Conservation (phyloP, 1,284 basidiomycete species). For the Exsudoporus floridanus region DNA sequence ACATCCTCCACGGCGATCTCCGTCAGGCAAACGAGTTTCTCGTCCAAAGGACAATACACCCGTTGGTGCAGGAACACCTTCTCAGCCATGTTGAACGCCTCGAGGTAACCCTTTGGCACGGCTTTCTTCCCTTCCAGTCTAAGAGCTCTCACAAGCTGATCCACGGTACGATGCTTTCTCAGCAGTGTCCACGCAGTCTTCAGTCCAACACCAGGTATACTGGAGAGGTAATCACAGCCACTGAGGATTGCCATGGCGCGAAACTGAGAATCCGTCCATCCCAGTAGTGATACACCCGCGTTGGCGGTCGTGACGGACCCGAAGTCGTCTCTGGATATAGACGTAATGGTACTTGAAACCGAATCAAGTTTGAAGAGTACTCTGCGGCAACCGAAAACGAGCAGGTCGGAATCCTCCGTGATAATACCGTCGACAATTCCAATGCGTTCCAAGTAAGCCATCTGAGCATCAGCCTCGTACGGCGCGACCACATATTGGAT, state of each 20-base stretch:
- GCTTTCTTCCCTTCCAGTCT: slow-evolving; percentile 83
- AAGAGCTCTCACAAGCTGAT: slow-evolving; percentile 81
- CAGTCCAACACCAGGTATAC: slow-evolving; percentile 89
- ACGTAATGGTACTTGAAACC: slow-evolving; percentile 71
- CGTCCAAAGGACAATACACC: slow-evolving; percentile 78
- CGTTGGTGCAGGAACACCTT: slow-evolving; percentile 93
- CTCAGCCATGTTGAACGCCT: slow-evolving; percentile 78
- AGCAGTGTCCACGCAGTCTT: slow-evolving; percentile 91
- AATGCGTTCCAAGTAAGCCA: slow-evolving; percentile 85
- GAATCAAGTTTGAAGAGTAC: slow-evolving; percentile 87
- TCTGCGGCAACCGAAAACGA: slow-evolving; percentile 92
- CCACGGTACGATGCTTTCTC: slow-evolving; percentile 82
- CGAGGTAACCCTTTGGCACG: slow-evolving; percentile 77
- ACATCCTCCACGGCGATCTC: slow-evolving; percentile 50
- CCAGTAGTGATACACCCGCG: slow-evolving; percentile 73
- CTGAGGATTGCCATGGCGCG: slow-evolving; percentile 95
- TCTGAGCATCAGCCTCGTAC: slow-evolving; percentile 98
- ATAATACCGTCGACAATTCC: slow-evolving; percentile 90
- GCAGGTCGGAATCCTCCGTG: slow-evolving; percentile 97
- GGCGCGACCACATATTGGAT: slow-evolving; percentile 93
- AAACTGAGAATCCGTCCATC: slow-evolving; percentile 91
- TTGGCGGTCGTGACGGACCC: slow-evolving; percentile 57
- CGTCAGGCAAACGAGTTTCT: slow-evolving; percentile 69
- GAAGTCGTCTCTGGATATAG: slow-evolving; percentile 79
- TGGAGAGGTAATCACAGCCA: slow-evolving; percentile 96